Evolutionary conservation across 768 basidiomycete species (phyloP).

Genomic region (Lentinula detonsa): DNA sequence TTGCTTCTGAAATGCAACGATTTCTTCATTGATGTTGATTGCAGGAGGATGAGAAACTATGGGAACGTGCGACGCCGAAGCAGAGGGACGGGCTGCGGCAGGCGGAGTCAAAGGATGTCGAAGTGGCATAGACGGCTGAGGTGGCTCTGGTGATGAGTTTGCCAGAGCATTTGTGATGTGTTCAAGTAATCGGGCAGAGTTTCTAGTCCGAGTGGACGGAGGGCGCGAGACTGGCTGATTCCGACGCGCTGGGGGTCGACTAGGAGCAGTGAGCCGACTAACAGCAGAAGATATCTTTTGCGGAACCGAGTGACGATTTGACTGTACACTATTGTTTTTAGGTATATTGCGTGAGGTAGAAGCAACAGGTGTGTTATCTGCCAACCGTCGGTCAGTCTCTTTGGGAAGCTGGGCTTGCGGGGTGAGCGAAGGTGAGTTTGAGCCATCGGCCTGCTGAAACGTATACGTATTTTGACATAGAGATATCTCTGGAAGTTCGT

Average conservation of each 20-base stretch:
- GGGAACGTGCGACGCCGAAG: neutral
- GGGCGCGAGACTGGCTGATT: neutral
- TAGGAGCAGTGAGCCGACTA: neutral
- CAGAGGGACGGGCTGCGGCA: neutral
- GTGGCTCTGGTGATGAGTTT: neutral
- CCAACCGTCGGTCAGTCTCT: neutral
- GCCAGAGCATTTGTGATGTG: neutral
- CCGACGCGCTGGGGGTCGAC: neutral
- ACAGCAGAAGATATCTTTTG: neutral
- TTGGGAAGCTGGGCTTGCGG: conserved; percentile 6
- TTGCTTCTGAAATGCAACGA: conserved; percentile 35
- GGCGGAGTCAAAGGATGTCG: neutral
- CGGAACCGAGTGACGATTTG: neutral
- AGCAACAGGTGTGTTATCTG: neutral
- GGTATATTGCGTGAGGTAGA: conserved; percentile 11
- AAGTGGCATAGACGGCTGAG: neutral
- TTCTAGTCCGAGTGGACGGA: neutral
- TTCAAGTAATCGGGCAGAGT: neutral
- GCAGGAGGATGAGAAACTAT: neutral
- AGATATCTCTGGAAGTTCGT: conserved; percentile 59
- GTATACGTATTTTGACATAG: conserved; percentile 54
- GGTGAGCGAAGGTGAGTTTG: conserved; percentile 8
- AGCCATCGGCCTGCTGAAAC: conserved; percentile 10
- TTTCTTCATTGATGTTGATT: conserved; percentile 8
- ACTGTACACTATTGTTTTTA: conserved; percentile 3